Base-by-base conservation (phyloP, 495 filamentous ascomycete genomes). In the Sphaerosporella brunnea region DNA sequence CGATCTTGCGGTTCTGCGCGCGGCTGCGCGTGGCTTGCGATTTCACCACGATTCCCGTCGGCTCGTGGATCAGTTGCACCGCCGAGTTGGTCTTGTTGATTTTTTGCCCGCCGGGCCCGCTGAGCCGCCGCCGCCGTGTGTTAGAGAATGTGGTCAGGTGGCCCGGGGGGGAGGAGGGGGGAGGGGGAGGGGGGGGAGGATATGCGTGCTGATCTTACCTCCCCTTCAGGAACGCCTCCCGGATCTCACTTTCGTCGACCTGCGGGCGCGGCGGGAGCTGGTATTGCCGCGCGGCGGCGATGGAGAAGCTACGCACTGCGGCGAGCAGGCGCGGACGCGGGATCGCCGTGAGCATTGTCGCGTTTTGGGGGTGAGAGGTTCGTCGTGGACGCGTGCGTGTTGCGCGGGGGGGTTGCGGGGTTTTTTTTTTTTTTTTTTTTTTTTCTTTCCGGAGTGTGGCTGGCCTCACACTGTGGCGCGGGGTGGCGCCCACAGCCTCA, bases 1-100 rank as follows among this genome's bases (percentile, higher is more conserved):
- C 90, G 34, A 84, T 79, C 67, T 81, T 88, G 45, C 86, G 78
- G 63, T 97, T 97, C 64, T 95, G 85, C 21, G 70, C 69, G 26
- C 83, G 77, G 0, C 82, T 90, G 16, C 90, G 78, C 3, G 92
- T 95, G 4, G 77, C 84, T 64, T 97, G 90, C 34, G 71, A 86
- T 63, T 97, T 97, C 9, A 96, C 68, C 19, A 95, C 86, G 23
- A 93, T 65, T 40, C 87, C 87, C 7, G 85, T 88, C 11, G 87
- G 84, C 18, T 82, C 64, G 65, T 97, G 90, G 48, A 76, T 87
- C 21, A 97, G 71, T 59, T 97, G 92, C 32, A 96, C 90, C 38
- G 90, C 90, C 7, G 84, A 95, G 53, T 77, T 78, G 19, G 90
- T 96, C 79, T 97, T 97, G 67, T 97, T 97, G 64, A 95, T 96